Base-by-base conservation (phyloP, 768 basidiomycete species). In the Rhodotorula sphaerocarpa region DNA sequence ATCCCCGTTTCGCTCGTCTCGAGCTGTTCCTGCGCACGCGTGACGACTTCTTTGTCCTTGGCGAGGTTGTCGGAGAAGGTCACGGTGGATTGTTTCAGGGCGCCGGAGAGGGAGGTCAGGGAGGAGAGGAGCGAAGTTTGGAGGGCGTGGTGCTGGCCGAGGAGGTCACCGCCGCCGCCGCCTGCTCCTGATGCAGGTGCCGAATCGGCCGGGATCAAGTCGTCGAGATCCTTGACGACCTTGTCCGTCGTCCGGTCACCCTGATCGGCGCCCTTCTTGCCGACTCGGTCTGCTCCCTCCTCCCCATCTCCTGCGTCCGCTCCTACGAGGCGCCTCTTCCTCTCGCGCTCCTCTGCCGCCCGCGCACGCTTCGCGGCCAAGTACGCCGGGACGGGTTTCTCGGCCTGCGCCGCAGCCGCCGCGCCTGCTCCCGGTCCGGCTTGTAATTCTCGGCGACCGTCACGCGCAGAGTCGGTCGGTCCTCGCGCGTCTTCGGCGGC, bases 91-190 rank as follows among this genome's bases (percentile, higher is more conserved):
- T 82, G 79, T 70, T 87, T 88, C 53, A 97, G 82, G 73, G 90
- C 89, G 15, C 83, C 78, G 1, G 90, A 89, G 92, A 97, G 96
- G 59, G 82, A 75, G 1, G 83, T 84, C 30, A 92, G 82, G 70
- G 88, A 85, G 14, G 78, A 78, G 0, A 86, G 80, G 50, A 92
- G 82, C 28, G 87, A 82, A 54, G 88, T 82, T 30, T 92, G 90
- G 12, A 70, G 53, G 0, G 65, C n/a, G 50, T 65, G 61, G 61
- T 73, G 72, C 55, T 71, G 70, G 0, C 59, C 55, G 20, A 71
- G 41, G 14, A 72, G 66, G 56, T 66, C 56, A 15, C 53, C 34
- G 21, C 20, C 41, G n/a, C 46, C 27, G 11, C 27, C 27, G 33
- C 33, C 48, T 18, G 11, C 31, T 9, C 16, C 30, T 3, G 55